phyloP scores from a whole-genome alignment of 2,329 filamentous ascomycete species.

The Claviceps cyperi region DNA sequence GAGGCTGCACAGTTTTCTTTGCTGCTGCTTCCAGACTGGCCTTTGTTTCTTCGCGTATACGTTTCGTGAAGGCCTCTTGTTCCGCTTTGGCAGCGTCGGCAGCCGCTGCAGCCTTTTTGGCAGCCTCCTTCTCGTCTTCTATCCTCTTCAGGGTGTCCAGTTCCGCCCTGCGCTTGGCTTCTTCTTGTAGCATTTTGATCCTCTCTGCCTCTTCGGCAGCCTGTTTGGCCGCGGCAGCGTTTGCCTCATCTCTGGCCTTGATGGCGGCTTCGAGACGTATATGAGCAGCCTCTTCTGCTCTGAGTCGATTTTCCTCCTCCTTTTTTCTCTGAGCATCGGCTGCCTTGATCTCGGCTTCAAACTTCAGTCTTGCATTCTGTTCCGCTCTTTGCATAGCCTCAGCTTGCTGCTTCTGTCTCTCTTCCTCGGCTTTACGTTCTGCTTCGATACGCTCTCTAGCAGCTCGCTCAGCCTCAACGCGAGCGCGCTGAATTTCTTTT shows the following conservation, averaged over 20 bases:
- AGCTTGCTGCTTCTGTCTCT: slow-evolving; percentile 22
- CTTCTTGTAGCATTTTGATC: slow-evolving; percentile 22
- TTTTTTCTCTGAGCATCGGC: slow-evolving; percentile 28
- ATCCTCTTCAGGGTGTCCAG: slow-evolving; percentile 25
- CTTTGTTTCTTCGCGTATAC: slow-evolving; percentile 41
- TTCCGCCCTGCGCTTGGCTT: slow-evolving; percentile 24
- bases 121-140: slow-evolving; percentile 26
- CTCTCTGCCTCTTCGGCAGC: slow-evolving; percentile 29
- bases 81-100: slow-evolving; percentile 34
- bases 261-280: slow-evolving; percentile 27
- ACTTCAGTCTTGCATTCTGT: slow-evolving; percentile 22
- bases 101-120: slow-evolving; percentile 24
- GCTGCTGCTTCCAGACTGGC: slow-evolving; percentile 32
- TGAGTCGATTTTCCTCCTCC: slow-evolving; percentile 23
- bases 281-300: slow-evolving; percentile 34
- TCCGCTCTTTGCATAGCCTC: slow-evolving; percentile 23
- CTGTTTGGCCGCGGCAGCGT: slow-evolving; percentile 25
- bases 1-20: slow-evolving; percentile 48
- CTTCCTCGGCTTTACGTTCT: slow-evolving; percentile 30
- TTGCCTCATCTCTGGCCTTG: slow-evolving; percentile 26
- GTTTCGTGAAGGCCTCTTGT: slow-evolving; percentile 46
- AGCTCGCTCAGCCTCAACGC: slow-evolving; percentile 28
- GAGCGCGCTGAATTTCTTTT: slow-evolving; percentile 33
- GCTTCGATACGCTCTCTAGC: slow-evolving; percentile 31
- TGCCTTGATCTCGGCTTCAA: slow-evolving; percentile 26